Evolutionary conservation across 2,329 filamentous ascomycete species (phyloP).

Genomic region (Xylariaceae sp.): DNA sequence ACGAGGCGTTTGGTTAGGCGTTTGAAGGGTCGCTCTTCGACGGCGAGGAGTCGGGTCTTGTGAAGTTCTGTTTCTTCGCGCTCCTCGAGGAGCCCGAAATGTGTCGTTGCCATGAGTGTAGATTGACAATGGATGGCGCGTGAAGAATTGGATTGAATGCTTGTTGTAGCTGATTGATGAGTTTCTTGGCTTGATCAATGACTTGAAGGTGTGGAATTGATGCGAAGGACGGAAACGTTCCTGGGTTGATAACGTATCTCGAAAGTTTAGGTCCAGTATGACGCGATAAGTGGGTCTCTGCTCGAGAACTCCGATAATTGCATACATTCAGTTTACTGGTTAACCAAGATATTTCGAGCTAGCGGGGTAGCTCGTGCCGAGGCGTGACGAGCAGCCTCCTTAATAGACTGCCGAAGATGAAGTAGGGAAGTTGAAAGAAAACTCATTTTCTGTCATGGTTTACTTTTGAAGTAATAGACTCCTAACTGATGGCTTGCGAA

Average conservation of each 20-base stretch:
- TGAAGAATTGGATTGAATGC: neutral
- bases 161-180: neutral
- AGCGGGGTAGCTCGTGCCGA: neutral
- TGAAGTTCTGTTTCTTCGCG: conserved; percentile 79
- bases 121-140: neutral
- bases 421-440: neutral
- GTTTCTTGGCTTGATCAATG: neutral
- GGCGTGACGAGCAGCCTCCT: too few species aligned
- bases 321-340: neutral
- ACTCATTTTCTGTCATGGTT: neutral
- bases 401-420: too few species aligned
- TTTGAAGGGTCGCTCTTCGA: conserved; percentile 90
- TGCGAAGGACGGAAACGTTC: neutral
- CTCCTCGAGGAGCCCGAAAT: conserved; percentile 58
- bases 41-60: conserved; percentile 76
- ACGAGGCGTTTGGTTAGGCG: conserved; percentile 79
- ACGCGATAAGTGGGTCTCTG: neutral
- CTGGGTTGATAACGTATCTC: neutral
- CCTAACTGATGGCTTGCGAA: neutral
- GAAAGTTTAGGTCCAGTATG: neutral
- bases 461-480: neutral
- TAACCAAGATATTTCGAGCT: neutral
- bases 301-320: neutral
- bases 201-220: neutral
- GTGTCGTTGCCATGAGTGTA: conserved; percentile 26